Conservation (phyloP, 2,329 filamentous ascomycete genomes). For the Diaporthe humulicola region DNA sequence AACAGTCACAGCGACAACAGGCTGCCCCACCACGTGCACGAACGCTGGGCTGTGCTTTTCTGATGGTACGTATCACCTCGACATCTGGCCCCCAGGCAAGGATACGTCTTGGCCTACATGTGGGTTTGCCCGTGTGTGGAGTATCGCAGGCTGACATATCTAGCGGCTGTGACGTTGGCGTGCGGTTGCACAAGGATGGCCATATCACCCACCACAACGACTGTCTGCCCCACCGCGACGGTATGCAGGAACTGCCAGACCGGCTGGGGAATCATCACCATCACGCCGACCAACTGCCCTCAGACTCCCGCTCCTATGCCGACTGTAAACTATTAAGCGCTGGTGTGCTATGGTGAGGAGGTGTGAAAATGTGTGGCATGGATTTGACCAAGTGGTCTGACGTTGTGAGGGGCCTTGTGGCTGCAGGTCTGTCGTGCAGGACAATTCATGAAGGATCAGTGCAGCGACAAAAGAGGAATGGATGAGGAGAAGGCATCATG, state of each 20-base stretch:
- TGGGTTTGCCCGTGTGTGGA: background rate
- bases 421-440: background rate
- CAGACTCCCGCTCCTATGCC: background rate
- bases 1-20: conserved; percentile 15
- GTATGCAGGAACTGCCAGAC: conserved; percentile 6
- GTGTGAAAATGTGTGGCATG: too few relatives aligned
- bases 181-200: conserved; percentile 16
- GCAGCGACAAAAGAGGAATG: background rate
- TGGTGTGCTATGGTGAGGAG: background rate
- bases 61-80: conserved; percentile 11
- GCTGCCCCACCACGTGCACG: conserved; percentile 18
- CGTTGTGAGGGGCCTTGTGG: background rate
- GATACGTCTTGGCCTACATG: background rate
- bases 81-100: background rate
- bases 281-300: background rate
- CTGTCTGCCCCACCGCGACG: conserved; percentile 25
- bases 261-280: conserved; percentile 22
- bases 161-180: background rate
- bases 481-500: background rate
- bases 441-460: background rate
- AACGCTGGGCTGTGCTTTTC: background rate
- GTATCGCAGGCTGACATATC: background rate
- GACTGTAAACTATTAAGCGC: background rate
- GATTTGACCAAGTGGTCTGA: background rate
- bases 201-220: conserved; percentile 6